These are phyloP conservation scores for Groenewaldozyma auringiensis DNA, from an alignment of 1,139 yeast species.

Conservation along the genomic window DNA sequence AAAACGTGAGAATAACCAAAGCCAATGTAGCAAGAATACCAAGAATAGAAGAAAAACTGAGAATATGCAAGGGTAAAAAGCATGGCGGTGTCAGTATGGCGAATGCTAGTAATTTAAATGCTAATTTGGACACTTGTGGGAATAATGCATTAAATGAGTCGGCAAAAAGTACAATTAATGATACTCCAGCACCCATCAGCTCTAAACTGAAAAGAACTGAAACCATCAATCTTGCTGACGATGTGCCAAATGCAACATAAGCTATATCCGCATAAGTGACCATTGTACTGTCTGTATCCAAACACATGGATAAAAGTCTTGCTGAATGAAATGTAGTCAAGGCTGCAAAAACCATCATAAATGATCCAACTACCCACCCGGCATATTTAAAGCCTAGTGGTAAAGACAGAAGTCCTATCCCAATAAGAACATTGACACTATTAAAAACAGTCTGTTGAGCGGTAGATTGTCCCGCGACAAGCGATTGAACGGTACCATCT, in stretches of 20 bases:
- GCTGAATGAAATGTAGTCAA: constrained; percentile 64
- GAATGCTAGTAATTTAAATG: constrained; percentile 53
- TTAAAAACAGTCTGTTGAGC: constrained; percentile 84
- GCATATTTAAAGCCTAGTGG: constrained; percentile 74
- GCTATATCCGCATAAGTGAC: constrained; percentile 88
- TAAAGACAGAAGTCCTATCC: constrained; percentile 76
- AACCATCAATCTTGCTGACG: constrained; percentile 50
- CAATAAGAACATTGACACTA: constrained; percentile 76
- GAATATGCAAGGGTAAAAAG: constrained; percentile 62
- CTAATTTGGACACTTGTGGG: constrained; percentile 41
- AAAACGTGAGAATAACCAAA: constrained; percentile 49
- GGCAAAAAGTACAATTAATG: constrained; percentile 72
- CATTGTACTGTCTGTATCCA: constrained; percentile 68
- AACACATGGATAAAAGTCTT: constrained; percentile 48
- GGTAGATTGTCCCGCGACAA: constrained; percentile 77
- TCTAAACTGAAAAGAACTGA: constrained; percentile 70
- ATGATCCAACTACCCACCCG: constrained; percentile 69
- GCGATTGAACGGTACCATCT: constrained; percentile 67
- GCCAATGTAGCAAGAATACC: constrained; percentile 69
- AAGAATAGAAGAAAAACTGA: constrained; percentile 63
- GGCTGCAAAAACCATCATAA: constrained; percentile 50
- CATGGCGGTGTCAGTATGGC: constrained; percentile 54
- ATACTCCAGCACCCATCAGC: constrained; percentile 67
- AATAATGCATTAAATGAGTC: constrained; percentile 69
- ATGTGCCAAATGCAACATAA: constrained; percentile 59